Evolutionary conservation across 2,329 filamentous ascomycete genomes (phyloP).

Genomic region (Colletotrichum sp.): DNA sequence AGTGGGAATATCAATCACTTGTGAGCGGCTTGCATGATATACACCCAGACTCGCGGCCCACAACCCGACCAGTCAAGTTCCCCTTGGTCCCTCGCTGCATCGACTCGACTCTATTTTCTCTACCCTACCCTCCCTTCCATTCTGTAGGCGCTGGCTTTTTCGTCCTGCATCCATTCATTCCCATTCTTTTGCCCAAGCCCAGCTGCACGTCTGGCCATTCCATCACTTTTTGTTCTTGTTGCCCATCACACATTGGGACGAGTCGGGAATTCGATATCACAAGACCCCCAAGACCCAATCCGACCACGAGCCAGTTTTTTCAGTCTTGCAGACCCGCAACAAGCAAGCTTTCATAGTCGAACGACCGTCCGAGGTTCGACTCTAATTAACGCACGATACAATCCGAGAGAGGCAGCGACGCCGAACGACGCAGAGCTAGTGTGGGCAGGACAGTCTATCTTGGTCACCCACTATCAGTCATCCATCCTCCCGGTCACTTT

Average conservation of each 20-base stretch:
- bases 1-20: slow-evolving; percentile 19
- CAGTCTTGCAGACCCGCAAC: slow-evolving; percentile 2
- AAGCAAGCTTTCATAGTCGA: slow-evolving; percentile 8
- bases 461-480: background rate
- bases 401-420: background rate
- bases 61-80: slow-evolving; percentile 17
- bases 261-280: background rate
- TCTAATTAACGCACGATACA: slow-evolving; percentile 22
- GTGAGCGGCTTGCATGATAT: slow-evolving; percentile 25
- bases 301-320: slow-evolving; percentile 13
- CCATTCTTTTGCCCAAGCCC: slow-evolving; percentile 15
- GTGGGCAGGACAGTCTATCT: slow-evolving; percentile 2
- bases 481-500: background rate
- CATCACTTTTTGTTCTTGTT: slow-evolving; percentile 16
- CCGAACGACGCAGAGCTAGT: slow-evolving; percentile 14
- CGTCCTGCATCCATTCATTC: slow-evolving; percentile 30
- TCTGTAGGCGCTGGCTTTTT: slow-evolving; percentile 31
- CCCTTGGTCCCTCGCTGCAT: slow-evolving; percentile 14
- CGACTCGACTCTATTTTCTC: slow-evolving; percentile 18
- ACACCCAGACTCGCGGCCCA: slow-evolving; percentile 22
- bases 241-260: background rate
- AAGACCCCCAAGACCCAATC: slow-evolving; percentile 7
- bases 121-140: slow-evolving; percentile 21
- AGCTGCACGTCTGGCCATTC: slow-evolving; percentile 22
- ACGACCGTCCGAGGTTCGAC: slow-evolving; percentile 11